phyloP scores from a whole-genome alignment of 2,329 filamentous ascomycete genomes.

The Metarhizium rileyi region DNA sequence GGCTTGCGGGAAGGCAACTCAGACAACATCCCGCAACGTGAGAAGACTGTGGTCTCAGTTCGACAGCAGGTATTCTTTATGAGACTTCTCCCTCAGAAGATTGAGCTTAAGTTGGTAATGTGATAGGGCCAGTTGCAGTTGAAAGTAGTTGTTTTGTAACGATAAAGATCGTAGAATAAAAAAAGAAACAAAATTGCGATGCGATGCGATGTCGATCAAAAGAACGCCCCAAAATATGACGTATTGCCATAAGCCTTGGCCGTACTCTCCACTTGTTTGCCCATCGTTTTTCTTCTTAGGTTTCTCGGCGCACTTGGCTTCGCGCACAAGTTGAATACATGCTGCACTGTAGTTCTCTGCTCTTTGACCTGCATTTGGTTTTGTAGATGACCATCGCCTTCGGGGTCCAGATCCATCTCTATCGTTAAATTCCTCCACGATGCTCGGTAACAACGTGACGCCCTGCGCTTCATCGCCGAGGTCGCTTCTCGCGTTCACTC shows the following conservation, averaged over 20 bases:
- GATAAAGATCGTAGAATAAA: background rate
- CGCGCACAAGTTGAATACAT: background rate
- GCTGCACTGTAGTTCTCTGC: background rate
- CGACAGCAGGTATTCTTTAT: background rate
- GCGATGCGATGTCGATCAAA: background rate
- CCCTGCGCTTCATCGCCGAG: constrained; percentile 31
- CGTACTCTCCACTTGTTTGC: background rate
- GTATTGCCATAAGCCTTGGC: background rate
- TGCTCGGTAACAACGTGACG: constrained; percentile 6
- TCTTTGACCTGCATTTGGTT: background rate
- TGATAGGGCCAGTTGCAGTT: background rate
- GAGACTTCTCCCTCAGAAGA: background rate
- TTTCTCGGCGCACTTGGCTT: background rate
- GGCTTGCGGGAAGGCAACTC: background rate
- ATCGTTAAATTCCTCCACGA: background rate
- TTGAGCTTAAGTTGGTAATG: background rate
- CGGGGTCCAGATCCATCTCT: background rate
- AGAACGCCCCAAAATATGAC: background rate
- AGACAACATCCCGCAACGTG: too few relatives aligned
- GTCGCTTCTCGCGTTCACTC: constrained; percentile 44
- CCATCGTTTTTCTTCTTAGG: background rate
- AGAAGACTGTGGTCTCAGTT: too few relatives aligned
- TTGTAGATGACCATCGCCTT: background rate
- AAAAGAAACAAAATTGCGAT: background rate
- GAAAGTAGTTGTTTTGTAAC: background rate